Percentiles rank a stretch among this genome's conserved stretches.
Conservation (phyloP, 164 flowering plant genomes). For the Vitis rotundifolia region DNA sequence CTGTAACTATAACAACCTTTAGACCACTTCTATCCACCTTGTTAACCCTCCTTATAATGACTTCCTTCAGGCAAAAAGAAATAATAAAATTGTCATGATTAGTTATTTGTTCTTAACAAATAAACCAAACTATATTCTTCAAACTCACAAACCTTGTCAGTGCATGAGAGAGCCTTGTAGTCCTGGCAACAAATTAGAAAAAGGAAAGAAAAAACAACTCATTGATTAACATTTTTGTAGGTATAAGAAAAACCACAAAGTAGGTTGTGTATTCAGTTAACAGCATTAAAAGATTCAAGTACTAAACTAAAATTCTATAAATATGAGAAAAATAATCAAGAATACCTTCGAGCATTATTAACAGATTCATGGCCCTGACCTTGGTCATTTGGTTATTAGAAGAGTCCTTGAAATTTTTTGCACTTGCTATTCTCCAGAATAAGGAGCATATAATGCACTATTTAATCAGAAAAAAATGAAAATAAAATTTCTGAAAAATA, state of each 20-base stretch:
- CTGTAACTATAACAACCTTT: conserved; percentile 17
- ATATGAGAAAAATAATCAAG: background rate
- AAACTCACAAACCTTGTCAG: conserved; percentile 31
- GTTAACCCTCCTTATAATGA: conserved; percentile 34
- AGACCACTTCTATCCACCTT: conserved; percentile 12
- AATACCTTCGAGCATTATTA: conserved; percentile 26
- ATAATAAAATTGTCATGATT: background rate
- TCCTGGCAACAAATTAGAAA: conserved; percentile 20
- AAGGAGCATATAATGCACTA: background rate
- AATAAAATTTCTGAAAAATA: background rate
- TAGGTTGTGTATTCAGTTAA: background rate
- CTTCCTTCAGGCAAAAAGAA: conserved; percentile 31
- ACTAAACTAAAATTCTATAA: background rate
- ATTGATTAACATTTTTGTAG: background rate
- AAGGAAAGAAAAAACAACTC: background rate
- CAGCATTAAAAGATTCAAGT: background rate
- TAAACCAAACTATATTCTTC: background rate
- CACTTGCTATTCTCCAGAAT: conserved; percentile 10
- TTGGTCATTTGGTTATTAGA: conserved; percentile 22
- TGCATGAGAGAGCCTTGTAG: conserved; percentile 20
- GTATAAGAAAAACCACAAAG: too few relatives aligned
- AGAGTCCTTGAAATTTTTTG: conserved; percentile 22
- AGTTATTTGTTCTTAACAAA: background rate
- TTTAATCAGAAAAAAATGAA: background rate
- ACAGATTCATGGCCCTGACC: conserved; percentile 14